A percentile compares a stretch with the other conserved stretches of the same genome.
phyloP scores from a whole-genome alignment of 2,329 filamentous ascomycete species.

The Aphanocladium album region DNA sequence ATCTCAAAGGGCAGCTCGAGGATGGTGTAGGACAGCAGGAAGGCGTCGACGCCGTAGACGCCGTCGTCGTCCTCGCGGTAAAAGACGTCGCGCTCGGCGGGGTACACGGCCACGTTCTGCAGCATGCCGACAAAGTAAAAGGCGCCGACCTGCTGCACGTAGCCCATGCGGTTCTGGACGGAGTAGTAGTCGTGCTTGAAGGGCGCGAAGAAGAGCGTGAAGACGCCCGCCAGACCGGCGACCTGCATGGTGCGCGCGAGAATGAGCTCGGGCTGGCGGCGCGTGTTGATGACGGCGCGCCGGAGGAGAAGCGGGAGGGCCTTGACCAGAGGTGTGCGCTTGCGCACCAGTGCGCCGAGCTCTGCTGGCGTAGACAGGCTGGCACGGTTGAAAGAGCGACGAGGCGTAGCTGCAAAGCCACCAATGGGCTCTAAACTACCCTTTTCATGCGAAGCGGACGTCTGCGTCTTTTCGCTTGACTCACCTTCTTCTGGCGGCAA shows the following conservation, averaged over 20 bases:
- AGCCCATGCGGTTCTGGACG: slow-evolving; percentile 69
- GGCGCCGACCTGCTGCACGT: slow-evolving; percentile 66
- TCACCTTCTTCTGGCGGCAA: background rate
- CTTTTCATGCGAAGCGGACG: slow-evolving; percentile 1
- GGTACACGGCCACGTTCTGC: slow-evolving; percentile 72
- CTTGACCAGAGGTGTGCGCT: slow-evolving; percentile 54
- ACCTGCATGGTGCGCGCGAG: slow-evolving; percentile 64
- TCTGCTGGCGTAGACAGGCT: slow-evolving; percentile 63
- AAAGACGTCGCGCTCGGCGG: slow-evolving; percentile 67
- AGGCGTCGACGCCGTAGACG: slow-evolving; percentile 66
- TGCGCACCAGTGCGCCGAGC: slow-evolving; percentile 62
- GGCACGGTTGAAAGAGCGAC: slow-evolving; percentile 38
- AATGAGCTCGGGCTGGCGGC: slow-evolving; percentile 59
- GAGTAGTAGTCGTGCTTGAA: slow-evolving; percentile 63
- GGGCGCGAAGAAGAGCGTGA: slow-evolving; percentile 67
- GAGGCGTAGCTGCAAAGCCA: slow-evolving; percentile 22
- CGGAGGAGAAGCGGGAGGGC: slow-evolving; percentile 64
- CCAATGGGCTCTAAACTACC: slow-evolving; percentile 11
- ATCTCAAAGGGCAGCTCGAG: slow-evolving; percentile 71
- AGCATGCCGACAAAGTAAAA: slow-evolving; percentile 75
- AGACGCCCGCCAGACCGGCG: slow-evolving; percentile 55
- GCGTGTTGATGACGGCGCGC: slow-evolving; percentile 64
- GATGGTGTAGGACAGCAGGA: slow-evolving; percentile 64
- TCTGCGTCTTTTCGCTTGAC: background rate
- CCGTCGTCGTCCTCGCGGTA: slow-evolving; percentile 71